Percentiles rank a stretch among this genome's conserved stretches.
Conservation (phyloP, 2,329 filamentous ascomycete genomes). For the Didymella pinodella region DNA sequence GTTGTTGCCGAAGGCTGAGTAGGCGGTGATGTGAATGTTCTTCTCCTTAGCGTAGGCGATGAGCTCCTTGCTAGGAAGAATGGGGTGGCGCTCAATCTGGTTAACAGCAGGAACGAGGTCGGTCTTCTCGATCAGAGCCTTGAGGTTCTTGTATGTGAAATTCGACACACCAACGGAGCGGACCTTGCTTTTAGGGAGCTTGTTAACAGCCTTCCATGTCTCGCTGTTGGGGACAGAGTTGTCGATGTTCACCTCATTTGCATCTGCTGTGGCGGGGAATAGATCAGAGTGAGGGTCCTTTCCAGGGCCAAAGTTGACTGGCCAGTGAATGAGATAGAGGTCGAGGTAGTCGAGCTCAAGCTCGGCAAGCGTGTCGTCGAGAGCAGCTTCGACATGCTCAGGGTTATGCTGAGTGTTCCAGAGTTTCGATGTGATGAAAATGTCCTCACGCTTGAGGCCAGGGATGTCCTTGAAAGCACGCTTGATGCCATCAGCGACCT, state of each 20-base stretch:
- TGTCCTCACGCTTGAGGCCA: constrained; percentile 41
- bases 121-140: constrained; percentile 62
- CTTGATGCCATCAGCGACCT: constrained; percentile 44
- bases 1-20: constrained; percentile 55
- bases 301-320: constrained; percentile 73
- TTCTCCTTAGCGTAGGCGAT: constrained; percentile 42
- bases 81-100: constrained; percentile 45
- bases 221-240: constrained; percentile 40
- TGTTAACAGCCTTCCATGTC: constrained; percentile 52
- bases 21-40: constrained; percentile 45
- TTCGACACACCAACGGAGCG: constrained; percentile 45
- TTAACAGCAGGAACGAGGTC: constrained; percentile 40
- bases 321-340: constrained; percentile 89
- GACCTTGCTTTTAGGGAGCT: constrained; percentile 50
- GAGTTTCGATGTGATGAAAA: constrained; percentile 75
- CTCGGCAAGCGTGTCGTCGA: constrained; percentile 75
- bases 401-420: constrained; percentile 89
- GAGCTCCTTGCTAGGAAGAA: constrained; percentile 41
- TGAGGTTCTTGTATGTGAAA: constrained; percentile 52
- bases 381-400: constrained; percentile 71
- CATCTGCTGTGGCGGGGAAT: constrained; percentile 56
- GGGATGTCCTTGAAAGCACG: constrained; percentile 40
- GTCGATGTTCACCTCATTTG: constrained; percentile 58
- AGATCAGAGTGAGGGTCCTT: constrained; percentile 49
- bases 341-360: constrained; percentile 91